Evolutionary conservation across 495 filamentous ascomycete species (phyloP).

Genomic region (Penicillium canariense): DNA sequence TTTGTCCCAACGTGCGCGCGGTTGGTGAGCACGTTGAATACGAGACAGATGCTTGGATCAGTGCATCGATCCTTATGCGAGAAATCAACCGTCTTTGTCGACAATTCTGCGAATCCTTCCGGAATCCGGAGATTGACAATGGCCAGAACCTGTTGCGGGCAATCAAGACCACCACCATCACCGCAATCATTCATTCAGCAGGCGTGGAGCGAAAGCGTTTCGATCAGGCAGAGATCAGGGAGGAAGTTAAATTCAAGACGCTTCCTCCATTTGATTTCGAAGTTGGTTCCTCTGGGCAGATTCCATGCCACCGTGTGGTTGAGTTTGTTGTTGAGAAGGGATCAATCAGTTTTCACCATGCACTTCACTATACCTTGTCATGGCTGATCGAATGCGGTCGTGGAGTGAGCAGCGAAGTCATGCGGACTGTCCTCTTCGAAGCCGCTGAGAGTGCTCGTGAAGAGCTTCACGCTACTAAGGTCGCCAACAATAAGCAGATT

Average conservation of each 20-base stretch:
- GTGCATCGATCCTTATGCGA: conserved; percentile 85
- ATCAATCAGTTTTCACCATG: conserved; percentile 96
- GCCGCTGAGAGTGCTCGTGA: conserved; percentile 46
- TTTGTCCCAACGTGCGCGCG: conserved; percentile 89
- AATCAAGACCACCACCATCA: conserved; percentile 72
- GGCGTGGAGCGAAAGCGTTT: conserved; percentile 88
- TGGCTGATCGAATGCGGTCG: conserved; percentile 94
- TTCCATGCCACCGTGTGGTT: conserved; percentile 61
- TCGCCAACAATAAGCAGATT: conserved; percentile 5
- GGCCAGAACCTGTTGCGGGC: conserved; percentile 63
- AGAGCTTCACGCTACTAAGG: conserved; percentile 20
- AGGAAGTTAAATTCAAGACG: conserved; percentile 74
- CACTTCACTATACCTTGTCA: conserved; percentile 93
- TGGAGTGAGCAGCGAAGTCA: conserved; percentile 61
- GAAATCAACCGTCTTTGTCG: conserved; percentile 92
- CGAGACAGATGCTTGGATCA: conserved; percentile 97
- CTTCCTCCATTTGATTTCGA: conserved; percentile 81
- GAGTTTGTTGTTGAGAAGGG: conserved; percentile 84
- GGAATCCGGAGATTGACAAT: conserved; percentile 56
- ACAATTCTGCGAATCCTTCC: conserved; percentile 84
- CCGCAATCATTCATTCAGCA: conserved; percentile 78
- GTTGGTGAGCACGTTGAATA: conserved; percentile 97
- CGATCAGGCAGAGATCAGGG: conserved; percentile 82
- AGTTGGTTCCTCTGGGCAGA: conserved; percentile 39
- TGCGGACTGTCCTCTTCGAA: conserved; percentile 61